Evolutionary conservation across 257 asterid species (phyloP).

Genomic region (Apocynum venetum): DNA sequence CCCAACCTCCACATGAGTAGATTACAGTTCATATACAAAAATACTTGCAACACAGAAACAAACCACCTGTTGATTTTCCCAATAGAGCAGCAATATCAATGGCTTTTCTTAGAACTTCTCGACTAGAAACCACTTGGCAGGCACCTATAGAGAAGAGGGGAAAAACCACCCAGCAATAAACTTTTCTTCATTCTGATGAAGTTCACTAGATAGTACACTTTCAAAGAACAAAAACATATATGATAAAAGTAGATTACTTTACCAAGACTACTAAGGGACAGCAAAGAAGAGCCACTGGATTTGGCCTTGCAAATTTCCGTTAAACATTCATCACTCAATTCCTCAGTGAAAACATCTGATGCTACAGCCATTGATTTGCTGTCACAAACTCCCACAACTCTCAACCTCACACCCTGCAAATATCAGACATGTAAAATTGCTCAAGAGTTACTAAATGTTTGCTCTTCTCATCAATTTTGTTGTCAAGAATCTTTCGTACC

Average conservation of each 20-base stretch:
- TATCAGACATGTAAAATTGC: neutral
- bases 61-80: slow-evolving; percentile 52
- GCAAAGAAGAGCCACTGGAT: slow-evolving; percentile 59
- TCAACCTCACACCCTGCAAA: slow-evolving; percentile 63
- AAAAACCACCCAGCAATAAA: neutral
- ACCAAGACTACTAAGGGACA: slow-evolving; percentile 48
- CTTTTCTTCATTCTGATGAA: neutral
- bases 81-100: slow-evolving; percentile 48
- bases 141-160: slow-evolving; percentile 32
- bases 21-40: neutral
- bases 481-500: slow-evolving; percentile 30
- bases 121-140: slow-evolving; percentile 47
- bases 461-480: neutral
- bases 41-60: slow-evolving; percentile 11
- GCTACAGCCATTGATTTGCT: slow-evolving; percentile 60
- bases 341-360: slow-evolving; percentile 47
- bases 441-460: neutral
- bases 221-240: neutral
- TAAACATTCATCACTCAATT: slow-evolving; percentile 61
- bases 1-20: neutral
- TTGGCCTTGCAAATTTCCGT: slow-evolving; percentile 53
- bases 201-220: neutral
- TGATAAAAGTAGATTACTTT: neutral
- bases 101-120: slow-evolving; percentile 45
- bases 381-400: slow-evolving; percentile 85